phyloP scores from a whole-genome alignment of 208 protist genomes.

The Herpetomonas samuelpessoai region DNA sequence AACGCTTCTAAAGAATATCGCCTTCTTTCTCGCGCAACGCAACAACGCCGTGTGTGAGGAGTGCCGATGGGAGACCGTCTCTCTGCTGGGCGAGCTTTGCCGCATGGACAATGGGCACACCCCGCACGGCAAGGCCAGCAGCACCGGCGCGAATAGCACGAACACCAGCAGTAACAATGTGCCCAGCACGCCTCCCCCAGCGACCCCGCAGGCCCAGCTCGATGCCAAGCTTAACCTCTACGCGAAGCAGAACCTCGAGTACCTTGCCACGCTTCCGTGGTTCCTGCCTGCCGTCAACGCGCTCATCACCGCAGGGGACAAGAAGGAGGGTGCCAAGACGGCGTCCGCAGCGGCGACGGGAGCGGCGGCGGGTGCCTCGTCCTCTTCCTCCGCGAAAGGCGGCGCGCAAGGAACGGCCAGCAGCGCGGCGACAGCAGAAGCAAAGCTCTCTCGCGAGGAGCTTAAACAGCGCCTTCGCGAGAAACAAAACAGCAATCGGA shows the following conservation, averaged over 20 bases:
- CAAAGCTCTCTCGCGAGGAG: neutral
- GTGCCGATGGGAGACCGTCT: slow-evolving; percentile 81
- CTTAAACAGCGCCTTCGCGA: neutral
- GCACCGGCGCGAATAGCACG: slow-evolving; percentile 6
- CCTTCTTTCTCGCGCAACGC: slow-evolving; percentile 74
- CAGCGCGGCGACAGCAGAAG: no score
- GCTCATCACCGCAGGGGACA: slow-evolving; percentile 33
- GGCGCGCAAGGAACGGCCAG: no score
- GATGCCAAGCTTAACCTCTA: slow-evolving; percentile 65
- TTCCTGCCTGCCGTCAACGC: slow-evolving; percentile 45
- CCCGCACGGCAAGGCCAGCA: slow-evolving; percentile 16
- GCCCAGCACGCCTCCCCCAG: slow-evolving; percentile 1
- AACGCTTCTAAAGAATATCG: slow-evolving; percentile 48
- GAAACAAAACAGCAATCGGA: no score
- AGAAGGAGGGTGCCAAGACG: neutral
- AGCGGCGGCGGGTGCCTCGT: neutral
- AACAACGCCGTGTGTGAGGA: slow-evolving; percentile 63
- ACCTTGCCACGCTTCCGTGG: slow-evolving; percentile 69
- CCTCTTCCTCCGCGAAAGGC: slow-evolving; percentile 4
- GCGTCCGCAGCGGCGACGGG: neutral
- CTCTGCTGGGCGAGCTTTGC: slow-evolving; percentile 77
- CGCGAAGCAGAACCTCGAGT: slow-evolving; percentile 65
- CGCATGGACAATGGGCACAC: slow-evolving; percentile 47
- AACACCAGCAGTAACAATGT: slow-evolving; percentile 6
- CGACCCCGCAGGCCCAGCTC: slow-evolving; percentile 21